Base-by-base conservation (phyloP, 2,329 filamentous ascomycete genomes). In the Ophiosphaerella narmari region DNA sequence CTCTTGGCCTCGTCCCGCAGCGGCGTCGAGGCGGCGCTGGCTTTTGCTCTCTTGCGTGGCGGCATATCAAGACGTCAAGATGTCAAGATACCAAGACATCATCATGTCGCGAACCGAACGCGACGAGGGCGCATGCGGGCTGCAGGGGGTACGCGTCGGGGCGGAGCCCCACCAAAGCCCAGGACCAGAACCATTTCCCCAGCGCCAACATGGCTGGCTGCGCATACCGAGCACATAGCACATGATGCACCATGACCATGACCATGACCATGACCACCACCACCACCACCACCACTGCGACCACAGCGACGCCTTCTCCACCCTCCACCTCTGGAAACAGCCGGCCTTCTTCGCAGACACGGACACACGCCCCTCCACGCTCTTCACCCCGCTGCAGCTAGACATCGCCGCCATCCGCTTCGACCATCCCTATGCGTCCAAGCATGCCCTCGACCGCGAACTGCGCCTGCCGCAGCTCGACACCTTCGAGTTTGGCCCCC, bases 21-120 rank as follows among this genome's bases (percentile, higher is more conserved):
- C 3, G 79, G 82, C n/a, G 84, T 86, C 12, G 84, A 82, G 41
- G 80, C 78, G 29, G 82, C 79, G 46, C 78, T 80, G 38, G 80
- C 75, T 60, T 79, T 87, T 33, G 82, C 80, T 64, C 85, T 87
- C 72, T 91, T 91, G 57, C 84, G 82, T 1, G 87, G 87, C 46
- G 87, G 84, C 87, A 90, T 90, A n/a, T n/a, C n/a, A n/a, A 21
- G 18, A 21, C 3, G 4, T 5, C 18, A 21, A 21, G 18, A 21
- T 4, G 4, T 21, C 18, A 21, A 21, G 18, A 21, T 4, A 21
- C 4, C 18, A 21, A 21, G 18, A 4, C 18, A 29, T 38, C 18
- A 29, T 38, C n/a, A 31, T 40, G 34, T 37, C 18, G 32, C 36
- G 41, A 43, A 45, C 44, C 46, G 39, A 55, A 48, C 54, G 48